A percentile compares a stretch with the other conserved stretches of the same genome.
Evolutionary conservation across 2,329 filamentous ascomycete species (phyloP).

Genomic region (Cordyceps javanica): DNA sequence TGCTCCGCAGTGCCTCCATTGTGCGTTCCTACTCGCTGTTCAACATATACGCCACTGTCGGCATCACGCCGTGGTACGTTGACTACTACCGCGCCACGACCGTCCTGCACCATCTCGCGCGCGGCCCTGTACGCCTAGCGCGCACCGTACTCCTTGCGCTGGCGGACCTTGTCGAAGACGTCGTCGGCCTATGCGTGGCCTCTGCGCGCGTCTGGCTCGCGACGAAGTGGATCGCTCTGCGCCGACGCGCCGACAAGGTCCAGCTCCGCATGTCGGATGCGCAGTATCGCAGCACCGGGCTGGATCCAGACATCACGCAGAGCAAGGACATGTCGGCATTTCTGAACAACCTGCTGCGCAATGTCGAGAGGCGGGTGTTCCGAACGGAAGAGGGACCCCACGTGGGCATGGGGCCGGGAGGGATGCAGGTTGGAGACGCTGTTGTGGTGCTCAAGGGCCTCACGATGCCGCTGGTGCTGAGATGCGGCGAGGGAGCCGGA

Average conservation of each 20-base stretch:
- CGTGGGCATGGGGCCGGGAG: constrained; percentile 24
- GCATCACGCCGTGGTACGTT: constrained; percentile 21
- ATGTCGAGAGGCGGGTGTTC: constrained; percentile 20
- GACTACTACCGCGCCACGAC: constrained; percentile 16
- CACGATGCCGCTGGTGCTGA: constrained; percentile 24
- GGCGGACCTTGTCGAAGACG: constrained; percentile 15
- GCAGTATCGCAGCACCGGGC: background rate
- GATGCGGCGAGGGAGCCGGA: background rate
- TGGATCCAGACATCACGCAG: background rate
- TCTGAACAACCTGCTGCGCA: constrained; percentile 16
- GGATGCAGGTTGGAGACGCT: constrained; percentile 20
- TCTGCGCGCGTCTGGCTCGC: constrained; percentile 5
- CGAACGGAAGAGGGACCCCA: constrained; percentile 23
- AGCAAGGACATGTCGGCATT: constrained; percentile 14
- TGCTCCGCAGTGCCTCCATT: constrained; percentile 13
- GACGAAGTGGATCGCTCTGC: background rate
- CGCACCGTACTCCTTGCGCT: constrained; percentile 11
- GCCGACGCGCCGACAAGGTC: background rate
- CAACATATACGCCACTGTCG: constrained; percentile 19
- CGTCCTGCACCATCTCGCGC: constrained; percentile 16
- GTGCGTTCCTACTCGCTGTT: constrained; percentile 15
- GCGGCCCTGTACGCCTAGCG: constrained; percentile 14
- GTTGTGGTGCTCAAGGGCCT: constrained; percentile 24
- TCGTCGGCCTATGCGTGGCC: constrained; percentile 12
- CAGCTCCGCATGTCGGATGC: background rate